A percentile compares a stretch with the other conserved stretches of the same genome.
Evolutionary conservation across 305 asterid species (phyloP).

Genomic region (Stenogyne calaminthoides): DNA sequence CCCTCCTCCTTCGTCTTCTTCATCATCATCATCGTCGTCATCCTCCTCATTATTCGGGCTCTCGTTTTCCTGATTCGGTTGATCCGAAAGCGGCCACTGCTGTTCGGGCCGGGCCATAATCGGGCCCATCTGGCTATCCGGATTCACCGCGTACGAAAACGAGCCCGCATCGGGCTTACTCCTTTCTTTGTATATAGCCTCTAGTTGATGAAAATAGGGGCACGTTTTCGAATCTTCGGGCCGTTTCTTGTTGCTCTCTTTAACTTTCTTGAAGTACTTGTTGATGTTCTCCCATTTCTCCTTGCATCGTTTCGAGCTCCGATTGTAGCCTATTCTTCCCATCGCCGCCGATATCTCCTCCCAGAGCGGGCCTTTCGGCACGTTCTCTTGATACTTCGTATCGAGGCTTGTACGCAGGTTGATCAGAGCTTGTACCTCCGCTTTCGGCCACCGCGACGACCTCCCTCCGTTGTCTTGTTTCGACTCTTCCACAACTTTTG

Average conservation of each 20-base stretch:
- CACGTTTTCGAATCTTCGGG: slow-evolving; percentile 61
- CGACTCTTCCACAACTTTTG: slow-evolving; percentile 26
- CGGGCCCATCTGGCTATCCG: slow-evolving; percentile 47
- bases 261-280: slow-evolving; percentile 65
- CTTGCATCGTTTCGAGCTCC: slow-evolving; percentile 69
- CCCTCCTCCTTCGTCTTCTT: slow-evolving; percentile 52
- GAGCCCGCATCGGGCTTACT: slow-evolving; percentile 35
- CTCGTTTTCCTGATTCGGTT: slow-evolving; percentile 40
- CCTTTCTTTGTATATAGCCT: slow-evolving; percentile 67
- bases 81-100: slow-evolving; percentile 66
- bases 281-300: slow-evolving; percentile 87
- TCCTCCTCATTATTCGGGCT: slow-evolving; percentile 38
- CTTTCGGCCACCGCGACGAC: slow-evolving; percentile 73
- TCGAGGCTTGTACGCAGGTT: slow-evolving; percentile 52
- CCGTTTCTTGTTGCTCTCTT: slow-evolving; percentile 52
- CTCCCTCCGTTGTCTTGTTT: slow-evolving; percentile 39
- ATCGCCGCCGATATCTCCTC: slow-evolving; percentile 65
- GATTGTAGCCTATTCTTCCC: slow-evolving; percentile 56
- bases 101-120: slow-evolving; percentile 89
- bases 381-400: slow-evolving; percentile 52
- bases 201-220: slow-evolving; percentile 72
- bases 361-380: slow-evolving; percentile 73
- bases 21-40: slow-evolving; percentile 42
- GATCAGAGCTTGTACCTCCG: slow-evolving; percentile 60
- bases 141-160: background rate